A percentile compares a stretch with the other conserved stretches of the same genome.
Evolutionary conservation across 163 green algal genomes (phyloP).

Genomic region (Chlamydomonas reinhardtii): DNA sequence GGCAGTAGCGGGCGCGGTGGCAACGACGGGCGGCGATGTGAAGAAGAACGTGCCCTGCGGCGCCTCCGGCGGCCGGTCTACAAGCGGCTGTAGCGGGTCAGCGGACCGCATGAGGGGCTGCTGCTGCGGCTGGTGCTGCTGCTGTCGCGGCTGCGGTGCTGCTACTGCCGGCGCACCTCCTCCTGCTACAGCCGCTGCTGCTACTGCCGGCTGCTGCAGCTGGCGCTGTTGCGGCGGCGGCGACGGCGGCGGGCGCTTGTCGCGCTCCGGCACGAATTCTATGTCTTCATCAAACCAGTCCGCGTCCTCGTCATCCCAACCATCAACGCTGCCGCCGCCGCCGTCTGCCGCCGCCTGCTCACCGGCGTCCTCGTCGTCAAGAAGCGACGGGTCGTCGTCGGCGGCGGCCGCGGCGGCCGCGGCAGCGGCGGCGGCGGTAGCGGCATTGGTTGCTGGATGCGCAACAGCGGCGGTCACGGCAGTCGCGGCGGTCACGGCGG

Average conservation of each 20-base stretch:
- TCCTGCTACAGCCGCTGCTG: background rate
- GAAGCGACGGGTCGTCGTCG: background rate
- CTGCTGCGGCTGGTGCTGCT: slow-evolving; percentile 6
- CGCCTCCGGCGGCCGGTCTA: no score
- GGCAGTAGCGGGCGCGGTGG: no score
- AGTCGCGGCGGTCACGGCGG: background rate
- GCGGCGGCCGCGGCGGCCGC: background rate
- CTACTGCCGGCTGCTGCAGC: background rate
- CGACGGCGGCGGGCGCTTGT: background rate
- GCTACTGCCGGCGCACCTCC: slow-evolving; percentile 3
- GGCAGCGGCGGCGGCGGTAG: background rate
- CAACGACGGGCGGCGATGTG: background rate
- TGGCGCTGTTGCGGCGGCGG: slow-evolving; percentile 41
- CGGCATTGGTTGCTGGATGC: no score
- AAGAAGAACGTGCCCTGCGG: background rate
- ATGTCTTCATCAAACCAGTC: slow-evolving; percentile 50
- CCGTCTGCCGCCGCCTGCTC: slow-evolving; percentile 13
- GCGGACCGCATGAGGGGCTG: no score
- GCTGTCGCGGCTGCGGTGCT: slow-evolving; percentile 20
- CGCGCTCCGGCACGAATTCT: slow-evolving; percentile 17
- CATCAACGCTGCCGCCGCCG: no score
- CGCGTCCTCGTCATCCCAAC: background rate
- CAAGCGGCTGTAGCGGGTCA: no score
- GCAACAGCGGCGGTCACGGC: background rate
- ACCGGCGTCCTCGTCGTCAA: slow-evolving; percentile 9